Evolutionary conservation across 73 alveolate species (phyloP).

Genomic region (Paramecium octaurelia): DNA sequence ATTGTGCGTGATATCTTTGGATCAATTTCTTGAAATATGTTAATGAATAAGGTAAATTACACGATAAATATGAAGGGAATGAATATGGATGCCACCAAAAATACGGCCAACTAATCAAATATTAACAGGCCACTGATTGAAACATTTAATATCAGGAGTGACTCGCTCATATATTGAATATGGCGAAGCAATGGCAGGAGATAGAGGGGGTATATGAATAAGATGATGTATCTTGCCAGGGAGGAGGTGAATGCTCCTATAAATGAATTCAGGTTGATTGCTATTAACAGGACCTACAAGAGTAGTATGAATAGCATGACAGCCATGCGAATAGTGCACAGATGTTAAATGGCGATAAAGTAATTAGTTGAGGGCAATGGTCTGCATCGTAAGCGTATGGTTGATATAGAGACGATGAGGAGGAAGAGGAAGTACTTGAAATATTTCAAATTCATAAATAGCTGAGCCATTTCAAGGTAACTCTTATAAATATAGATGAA

Average conservation of each 20-base stretch:
- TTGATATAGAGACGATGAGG: neutral
- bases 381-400: neutral
- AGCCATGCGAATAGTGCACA: neutral
- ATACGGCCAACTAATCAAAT: neutral
- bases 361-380: neutral
- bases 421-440: neutral
- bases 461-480: neutral
- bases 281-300: neutral
- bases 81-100: neutral
- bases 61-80: neutral
- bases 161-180: neutral
- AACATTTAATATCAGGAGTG: neutral
- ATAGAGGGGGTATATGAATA: neutral
- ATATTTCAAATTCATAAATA: neutral
- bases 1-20: neutral
- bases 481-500: neutral
- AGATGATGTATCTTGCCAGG: neutral
- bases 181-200: neutral
- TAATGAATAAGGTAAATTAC: neutral
- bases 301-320: neutral
- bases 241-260: neutral
- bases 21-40: neutral
- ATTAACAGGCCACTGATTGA: neutral
- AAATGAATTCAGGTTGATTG: neutral
- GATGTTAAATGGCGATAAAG: neutral